Evolutionary conservation across 768 basidiomycete genomes (phyloP), one percentile per base, ranked within the genome.

Genomic region (Tylopilus subfusipes): DNA sequence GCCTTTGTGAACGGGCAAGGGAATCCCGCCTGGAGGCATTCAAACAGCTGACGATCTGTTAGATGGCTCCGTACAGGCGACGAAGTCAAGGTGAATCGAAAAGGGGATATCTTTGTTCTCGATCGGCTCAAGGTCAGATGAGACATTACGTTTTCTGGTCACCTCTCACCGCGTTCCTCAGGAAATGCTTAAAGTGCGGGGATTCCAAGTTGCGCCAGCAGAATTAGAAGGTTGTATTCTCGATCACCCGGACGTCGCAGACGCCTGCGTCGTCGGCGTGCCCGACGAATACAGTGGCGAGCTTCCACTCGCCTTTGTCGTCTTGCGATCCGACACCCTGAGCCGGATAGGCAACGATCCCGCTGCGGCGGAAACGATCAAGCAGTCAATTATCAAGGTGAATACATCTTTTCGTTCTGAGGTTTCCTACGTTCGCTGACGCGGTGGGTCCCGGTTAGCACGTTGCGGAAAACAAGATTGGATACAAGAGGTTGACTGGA

Each of bases 261-360:
- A 85, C 61, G 75, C 75, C 1, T 85, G 85, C 59, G 82, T 87
- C 9, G 84, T 90, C 8, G 80, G 85, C 5, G 64, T 88, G 19
- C 77, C 77, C 1, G 86, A 91, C 60, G 88, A 90, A 22, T 89
- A 85, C 64, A 86, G 79, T 53, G 88, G 89, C 18, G 88, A 92
- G 65, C 60, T 88, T 12, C 88, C 90, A 0, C 62, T 87, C 50
- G 88, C 89, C 9, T 90, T 81, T 65, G 72, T 90, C 22, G 85
- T 85, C 4, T 76, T 82, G 18, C 71, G 71, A 43, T 61, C 67
- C 5, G 72, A 73, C 14, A 71, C 75, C 5, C 72, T 73, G 11
- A 65, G 66, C 34, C 72, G 76, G 42, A 70, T 72, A 31, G 53
- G 52, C 30, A 29, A 76, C 21, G 56, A 67, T 38, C 64, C 66